A percentile compares a stretch with the other conserved stretches of the same genome.
Evolutionary conservation across 2,329 filamentous ascomycete genomes (phyloP).

Genomic region (Malbranchea cinnamomea): DNA sequence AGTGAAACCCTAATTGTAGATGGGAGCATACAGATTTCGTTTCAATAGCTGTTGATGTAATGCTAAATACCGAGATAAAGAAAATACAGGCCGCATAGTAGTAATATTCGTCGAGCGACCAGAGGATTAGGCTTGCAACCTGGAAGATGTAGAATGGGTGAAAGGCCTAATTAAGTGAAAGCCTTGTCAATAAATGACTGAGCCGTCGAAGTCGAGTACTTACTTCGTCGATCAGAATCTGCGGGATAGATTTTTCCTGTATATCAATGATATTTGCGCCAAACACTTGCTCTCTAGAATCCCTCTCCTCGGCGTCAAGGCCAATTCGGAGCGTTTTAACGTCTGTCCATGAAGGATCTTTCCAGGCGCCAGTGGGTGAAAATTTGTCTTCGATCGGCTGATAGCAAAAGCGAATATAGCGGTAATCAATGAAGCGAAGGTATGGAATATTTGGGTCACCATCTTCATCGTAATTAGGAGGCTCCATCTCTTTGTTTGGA

Average conservation of each 20-base stretch:
- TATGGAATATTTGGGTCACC: conserved; percentile 60
- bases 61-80: conserved; percentile 83
- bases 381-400: conserved; percentile 85
- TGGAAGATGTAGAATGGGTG: conserved; percentile 99
- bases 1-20: conserved; percentile 1
- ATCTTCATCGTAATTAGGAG: conserved; percentile 55
- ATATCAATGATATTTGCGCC: conserved; percentile 86
- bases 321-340: conserved; percentile 60
- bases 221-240: conserved; percentile 80
- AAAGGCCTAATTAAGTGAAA: conserved; percentile 46
- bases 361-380: conserved; percentile 75
- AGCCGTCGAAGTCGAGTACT: conserved; percentile 9
- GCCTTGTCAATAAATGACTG: conserved; percentile 11
- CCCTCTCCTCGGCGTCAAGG: conserved; percentile 78
- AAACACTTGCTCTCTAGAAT: conserved; percentile 70
- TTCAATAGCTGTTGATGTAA: conserved; percentile 75
- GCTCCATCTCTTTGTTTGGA: conserved; percentile 38
- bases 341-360: conserved; percentile 77
- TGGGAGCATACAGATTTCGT: conserved; percentile 53
- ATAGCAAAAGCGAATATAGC: conserved; percentile 86
- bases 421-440: conserved; percentile 72
- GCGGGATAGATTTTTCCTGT: conserved; percentile 67
- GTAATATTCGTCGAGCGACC: conserved; percentile 93
- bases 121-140: conserved; percentile 80
- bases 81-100: conserved; percentile 96